Conservation (phyloP, 1,139 yeast species). For the Suhomyces bolitotheri region DNA sequence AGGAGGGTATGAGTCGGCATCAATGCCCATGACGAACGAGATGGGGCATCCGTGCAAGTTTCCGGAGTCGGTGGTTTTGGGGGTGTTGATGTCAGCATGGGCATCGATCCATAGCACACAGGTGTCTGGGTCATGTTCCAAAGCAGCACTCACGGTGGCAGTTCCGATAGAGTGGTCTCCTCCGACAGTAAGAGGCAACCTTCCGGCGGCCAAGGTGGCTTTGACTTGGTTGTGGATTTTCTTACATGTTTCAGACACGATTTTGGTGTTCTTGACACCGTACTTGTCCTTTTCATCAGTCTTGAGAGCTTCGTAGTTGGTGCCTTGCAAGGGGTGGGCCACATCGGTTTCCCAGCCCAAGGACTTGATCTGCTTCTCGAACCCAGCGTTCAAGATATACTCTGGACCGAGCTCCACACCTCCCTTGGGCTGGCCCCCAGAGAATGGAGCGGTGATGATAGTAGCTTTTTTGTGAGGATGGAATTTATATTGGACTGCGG, state of each 20-base stretch:
- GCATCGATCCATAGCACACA: conserved; percentile 97
- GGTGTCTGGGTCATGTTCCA: conserved; percentile 79
- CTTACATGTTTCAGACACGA: conserved; percentile 74
- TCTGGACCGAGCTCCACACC: conserved; percentile 97
- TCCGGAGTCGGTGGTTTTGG: conserved; percentile 83
- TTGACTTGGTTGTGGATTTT: conserved; percentile 63
- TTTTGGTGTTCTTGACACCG: conserved; percentile 71
- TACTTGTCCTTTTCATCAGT: conserved; percentile 47
- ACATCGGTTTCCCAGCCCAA: conserved; percentile 73
- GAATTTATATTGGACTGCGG: conserved; percentile 43
- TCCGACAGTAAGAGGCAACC: conserved; percentile 82
- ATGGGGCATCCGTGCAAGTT: conserved; percentile 97
- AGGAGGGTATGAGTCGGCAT: conserved; percentile 62
- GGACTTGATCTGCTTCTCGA: conserved; percentile 57
- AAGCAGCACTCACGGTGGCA: conserved; percentile 86
- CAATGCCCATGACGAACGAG: conserved; percentile 81
- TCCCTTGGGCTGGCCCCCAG: conserved; percentile 94
- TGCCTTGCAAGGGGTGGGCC: conserved; percentile 56
- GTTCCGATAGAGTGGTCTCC: conserved; percentile 98
- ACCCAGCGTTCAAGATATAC: conserved; percentile 70
- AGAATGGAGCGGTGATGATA: conserved; percentile 81
- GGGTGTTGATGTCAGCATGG: conserved; percentile 94
- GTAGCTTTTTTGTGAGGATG: conserved; percentile 57
- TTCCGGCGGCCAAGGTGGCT: conserved; percentile 45
- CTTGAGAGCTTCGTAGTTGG: conserved; percentile 44